These are phyloP conservation scores for Coemansia sp. DNA, from an alignment of 192 early-diverging fungal genomes.

Conservation along the genomic window DNA sequence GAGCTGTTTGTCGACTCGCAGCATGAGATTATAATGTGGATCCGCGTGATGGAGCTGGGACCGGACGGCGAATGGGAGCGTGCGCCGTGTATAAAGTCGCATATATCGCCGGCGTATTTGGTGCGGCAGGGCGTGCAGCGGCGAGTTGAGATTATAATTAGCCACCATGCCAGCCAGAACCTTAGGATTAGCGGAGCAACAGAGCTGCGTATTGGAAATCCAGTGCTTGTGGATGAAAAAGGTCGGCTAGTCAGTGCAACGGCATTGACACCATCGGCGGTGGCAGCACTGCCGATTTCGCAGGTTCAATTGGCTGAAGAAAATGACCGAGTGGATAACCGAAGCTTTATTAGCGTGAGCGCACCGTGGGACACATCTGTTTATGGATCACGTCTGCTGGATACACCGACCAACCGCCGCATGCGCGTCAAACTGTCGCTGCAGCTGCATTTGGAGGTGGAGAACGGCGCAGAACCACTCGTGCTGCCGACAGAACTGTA, in stretches of 20 bases:
- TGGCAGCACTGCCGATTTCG: constrained; percentile 32
- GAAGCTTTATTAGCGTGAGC: constrained; percentile 57
- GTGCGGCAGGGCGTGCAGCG: constrained; percentile 77
- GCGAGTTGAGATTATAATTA: constrained; percentile 63
- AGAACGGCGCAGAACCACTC: constrained; percentile 60
- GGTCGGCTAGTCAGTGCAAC: constrained; percentile 49
- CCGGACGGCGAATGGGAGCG: constrained; percentile 61
- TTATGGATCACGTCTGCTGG: constrained; percentile 65
- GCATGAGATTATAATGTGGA: constrained; percentile 66
- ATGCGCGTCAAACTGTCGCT: constrained; percentile 62
- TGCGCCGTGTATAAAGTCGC: constrained; percentile 38
- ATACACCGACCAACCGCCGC: constrained; percentile 60
- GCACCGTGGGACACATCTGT: constrained; percentile 78
- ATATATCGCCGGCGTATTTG: constrained; percentile 50
- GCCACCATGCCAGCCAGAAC: constrained; percentile 67
- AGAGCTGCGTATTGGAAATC: constrained; percentile 23
- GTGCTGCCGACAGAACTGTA: constrained; percentile 61
- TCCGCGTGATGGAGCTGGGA: constrained; percentile 66
- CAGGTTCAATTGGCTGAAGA: constrained; percentile 48
- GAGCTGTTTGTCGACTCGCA: constrained; percentile 64
- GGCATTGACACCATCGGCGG: not conserved
- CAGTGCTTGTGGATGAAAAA: constrained; percentile 60
- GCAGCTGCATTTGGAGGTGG: constrained; percentile 58
- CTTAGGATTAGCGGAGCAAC: constrained; percentile 53
- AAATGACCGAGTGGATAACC: constrained; percentile 61